Percentiles rank a stretch among this genome's conserved stretches.
These are phyloP conservation scores for Vitis riparia DNA, from an alignment of 164 flowering plant genomes.

Conservation along the genomic window DNA sequence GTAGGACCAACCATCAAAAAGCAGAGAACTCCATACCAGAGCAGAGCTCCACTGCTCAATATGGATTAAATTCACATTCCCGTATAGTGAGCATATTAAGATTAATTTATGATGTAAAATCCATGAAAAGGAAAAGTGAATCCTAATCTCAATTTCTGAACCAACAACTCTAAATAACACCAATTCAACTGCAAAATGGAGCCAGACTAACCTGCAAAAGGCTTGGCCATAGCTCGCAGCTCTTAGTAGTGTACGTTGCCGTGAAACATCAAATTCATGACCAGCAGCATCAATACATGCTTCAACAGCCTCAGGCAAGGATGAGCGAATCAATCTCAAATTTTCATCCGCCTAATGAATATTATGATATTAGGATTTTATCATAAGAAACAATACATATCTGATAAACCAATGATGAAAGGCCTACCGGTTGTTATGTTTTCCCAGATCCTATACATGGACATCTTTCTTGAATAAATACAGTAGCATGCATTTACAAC, in stretches of 20 bases:
- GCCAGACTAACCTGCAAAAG: conserved; percentile 72
- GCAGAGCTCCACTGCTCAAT: no score
- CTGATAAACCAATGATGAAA: neutral
- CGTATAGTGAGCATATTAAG: no score
- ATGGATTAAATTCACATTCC: no score
- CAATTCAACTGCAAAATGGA: neutral
- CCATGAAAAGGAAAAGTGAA: no score
- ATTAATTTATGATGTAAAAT: no score
- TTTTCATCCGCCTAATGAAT: conserved; percentile 92
- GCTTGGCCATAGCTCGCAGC: conserved; percentile 99
- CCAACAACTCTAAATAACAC: no score
- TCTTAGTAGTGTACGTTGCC: conserved; percentile 82
- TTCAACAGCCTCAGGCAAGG: conserved; percentile 94
- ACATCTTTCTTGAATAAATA: neutral
- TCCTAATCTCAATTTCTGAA: no score
- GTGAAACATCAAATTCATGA: conserved; percentile 86
- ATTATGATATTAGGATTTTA: conserved; percentile 3
- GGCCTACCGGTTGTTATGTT: no score
- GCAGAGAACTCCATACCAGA: no score
- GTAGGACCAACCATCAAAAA: no score
- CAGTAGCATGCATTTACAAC: neutral
- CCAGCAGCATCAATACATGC: conserved; percentile 98
- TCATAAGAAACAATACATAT: neutral
- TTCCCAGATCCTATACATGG: no score
- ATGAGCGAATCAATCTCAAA: conserved; percentile 78